Evolutionary conservation across 352 stramenopile species (phyloP).

Genomic region (Phytophthora ramorum): DNA sequence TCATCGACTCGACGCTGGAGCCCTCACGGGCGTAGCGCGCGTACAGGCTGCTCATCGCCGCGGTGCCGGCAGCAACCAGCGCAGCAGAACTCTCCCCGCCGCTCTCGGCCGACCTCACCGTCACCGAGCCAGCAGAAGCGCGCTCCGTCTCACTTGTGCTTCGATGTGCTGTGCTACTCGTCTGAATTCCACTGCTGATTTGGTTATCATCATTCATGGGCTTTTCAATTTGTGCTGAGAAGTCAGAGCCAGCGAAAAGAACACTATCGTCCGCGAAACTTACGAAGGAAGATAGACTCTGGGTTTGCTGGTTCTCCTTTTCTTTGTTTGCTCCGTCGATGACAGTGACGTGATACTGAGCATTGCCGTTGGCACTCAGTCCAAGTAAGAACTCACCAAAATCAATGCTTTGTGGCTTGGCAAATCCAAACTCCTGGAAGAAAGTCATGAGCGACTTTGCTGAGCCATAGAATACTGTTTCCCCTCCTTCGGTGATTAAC

Average conservation of each 20-base stretch:
- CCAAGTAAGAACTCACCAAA: conserved; percentile 22
- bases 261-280: conserved; percentile 31
- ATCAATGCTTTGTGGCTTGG: conserved; percentile 7
- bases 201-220: background rate
- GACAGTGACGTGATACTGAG: conserved; percentile 25
- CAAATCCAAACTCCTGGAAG: conserved; percentile 13
- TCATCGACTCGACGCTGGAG: conserved; percentile 28
- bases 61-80: background rate
- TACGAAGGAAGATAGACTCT: conserved; percentile 25
- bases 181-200: background rate
- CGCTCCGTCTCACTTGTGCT: background rate
- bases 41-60: conserved; percentile 1
- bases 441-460: conserved; percentile 18
- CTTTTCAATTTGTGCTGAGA: conserved; percentile 2
- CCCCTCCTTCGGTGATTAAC: conserved; percentile 22
- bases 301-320: conserved; percentile 10
- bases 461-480: conserved; percentile 30
- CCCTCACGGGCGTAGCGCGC: conserved; percentile 5
- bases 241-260: conserved; percentile 11
- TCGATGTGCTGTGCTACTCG: background rate
- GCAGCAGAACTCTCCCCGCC: background rate
- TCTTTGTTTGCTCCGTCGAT: conserved; percentile 30
- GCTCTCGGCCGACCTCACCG: no score
- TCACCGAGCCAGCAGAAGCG: background rate
- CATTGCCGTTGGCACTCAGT: conserved; percentile 5